Evolutionary conservation across 75 land plant genomes (phyloP).

Genomic region (Pinus albicaulis): DNA sequence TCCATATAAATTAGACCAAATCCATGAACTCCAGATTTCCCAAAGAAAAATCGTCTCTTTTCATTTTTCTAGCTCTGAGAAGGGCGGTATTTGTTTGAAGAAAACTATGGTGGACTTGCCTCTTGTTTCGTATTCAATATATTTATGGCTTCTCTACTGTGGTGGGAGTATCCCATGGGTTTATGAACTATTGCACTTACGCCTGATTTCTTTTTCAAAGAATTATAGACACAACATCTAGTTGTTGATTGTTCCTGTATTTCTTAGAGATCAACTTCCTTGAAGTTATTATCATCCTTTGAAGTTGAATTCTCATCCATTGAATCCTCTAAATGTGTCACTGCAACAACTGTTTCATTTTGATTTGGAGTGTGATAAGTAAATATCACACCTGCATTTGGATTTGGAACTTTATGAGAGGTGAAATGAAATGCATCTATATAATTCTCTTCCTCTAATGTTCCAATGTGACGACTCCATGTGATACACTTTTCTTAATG

Average conservation of each 20-base stretch:
- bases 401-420: not conserved
- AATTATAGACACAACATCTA: not conserved
- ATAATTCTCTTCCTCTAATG: not conserved
- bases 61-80: constrained; percentile 57
- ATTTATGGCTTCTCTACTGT: constrained; percentile 37
- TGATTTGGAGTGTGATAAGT: not conserved
- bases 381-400: not conserved
- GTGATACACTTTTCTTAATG: constrained; percentile 81
- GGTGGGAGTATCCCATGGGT: constrained; percentile 56
- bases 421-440: not conserved
- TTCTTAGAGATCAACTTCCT: no score
- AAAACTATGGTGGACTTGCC: not conserved
- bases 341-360: not conserved
- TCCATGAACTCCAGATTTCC: constrained; percentile 90
- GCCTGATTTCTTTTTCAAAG: not conserved
- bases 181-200: constrained; percentile 39
- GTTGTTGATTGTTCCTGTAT: no score
- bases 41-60: constrained; percentile 68
- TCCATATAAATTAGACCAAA: constrained; percentile 88
- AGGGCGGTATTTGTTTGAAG: constrained; percentile 35
- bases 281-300: no score
- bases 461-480: constrained; percentile 55
- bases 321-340: no score
- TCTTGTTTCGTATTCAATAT: constrained; percentile 20
- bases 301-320: no score